Conservation (phyloP, 148 eudicot species). For the Persicaria tinctoria region DNA sequence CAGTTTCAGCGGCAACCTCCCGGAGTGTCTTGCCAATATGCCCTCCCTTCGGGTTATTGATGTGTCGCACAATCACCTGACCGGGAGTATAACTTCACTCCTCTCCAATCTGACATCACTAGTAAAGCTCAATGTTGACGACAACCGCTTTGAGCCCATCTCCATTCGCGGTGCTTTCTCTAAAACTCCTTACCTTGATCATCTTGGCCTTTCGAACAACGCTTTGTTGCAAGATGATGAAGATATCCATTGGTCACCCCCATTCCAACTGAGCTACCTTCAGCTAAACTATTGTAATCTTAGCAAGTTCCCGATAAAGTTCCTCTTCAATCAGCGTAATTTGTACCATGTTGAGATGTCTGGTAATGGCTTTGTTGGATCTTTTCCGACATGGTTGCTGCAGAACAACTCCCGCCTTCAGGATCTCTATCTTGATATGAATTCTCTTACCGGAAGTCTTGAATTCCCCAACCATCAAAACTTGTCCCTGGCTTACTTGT, state of each 20-base stretch:
- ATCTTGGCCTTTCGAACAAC: not conserved
- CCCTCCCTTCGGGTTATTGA: not conserved
- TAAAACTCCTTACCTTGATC: not conserved
- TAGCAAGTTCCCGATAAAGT: not conserved
- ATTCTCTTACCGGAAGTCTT: not conserved
- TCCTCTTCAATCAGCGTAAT: slow-evolving; percentile 2
- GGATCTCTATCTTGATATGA: not conserved
- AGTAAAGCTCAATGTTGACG: not conserved
- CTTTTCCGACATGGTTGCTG: slow-evolving; percentile 22
- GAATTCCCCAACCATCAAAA: not conserved
- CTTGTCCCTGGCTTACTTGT: not conserved
- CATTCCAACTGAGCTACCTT: not conserved
- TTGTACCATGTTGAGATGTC: slow-evolving; percentile 8
- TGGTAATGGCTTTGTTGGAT: not conserved
- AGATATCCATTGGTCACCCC: not conserved
- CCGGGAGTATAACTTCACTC: not conserved
- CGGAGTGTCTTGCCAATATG: not conserved
- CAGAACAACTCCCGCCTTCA: not conserved
- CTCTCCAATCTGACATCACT: not conserved
- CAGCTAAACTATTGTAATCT: not conserved
- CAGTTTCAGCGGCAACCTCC: slow-evolving; percentile 1
- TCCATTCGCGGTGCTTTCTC: not conserved
- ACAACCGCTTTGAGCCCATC: not conserved
- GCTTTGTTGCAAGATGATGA: not conserved
- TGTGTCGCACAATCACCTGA: not conserved